Percentiles rank a stretch among this genome's conserved stretches.
Evolutionary conservation across 2,329 filamentous ascomycete species (phyloP).

Genomic region (Mycosphaerella sp.): DNA sequence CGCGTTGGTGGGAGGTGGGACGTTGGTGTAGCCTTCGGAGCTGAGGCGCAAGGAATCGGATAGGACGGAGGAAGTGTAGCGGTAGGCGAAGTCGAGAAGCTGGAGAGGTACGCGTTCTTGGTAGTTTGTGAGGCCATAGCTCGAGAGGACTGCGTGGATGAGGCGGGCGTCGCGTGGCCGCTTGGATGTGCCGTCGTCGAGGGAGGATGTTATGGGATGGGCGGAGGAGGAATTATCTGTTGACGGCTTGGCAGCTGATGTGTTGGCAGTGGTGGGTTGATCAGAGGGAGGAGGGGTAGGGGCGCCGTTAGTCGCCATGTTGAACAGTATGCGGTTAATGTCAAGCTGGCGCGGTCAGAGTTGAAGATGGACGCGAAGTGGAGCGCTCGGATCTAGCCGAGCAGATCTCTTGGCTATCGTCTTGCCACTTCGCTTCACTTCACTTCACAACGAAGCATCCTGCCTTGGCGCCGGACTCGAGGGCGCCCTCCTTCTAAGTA

Average conservation of each 20-base stretch:
- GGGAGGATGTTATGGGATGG: conserved; percentile 29
- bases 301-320: conserved; percentile 27
- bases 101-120: conserved; percentile 76
- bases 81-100: conserved; percentile 80
- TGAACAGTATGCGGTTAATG: background rate
- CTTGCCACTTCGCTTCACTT: no score
- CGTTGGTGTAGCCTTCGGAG: conserved; percentile 58
- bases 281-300: conserved; percentile 30
- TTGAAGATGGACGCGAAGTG: no score
- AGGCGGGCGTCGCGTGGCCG: conserved; percentile 73
- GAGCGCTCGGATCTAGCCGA: no score
- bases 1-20: conserved; percentile 15
- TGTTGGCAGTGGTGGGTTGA: conserved; percentile 19
- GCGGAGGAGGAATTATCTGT: conserved; percentile 25
- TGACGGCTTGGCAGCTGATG: conserved; percentile 7
- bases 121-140: conserved; percentile 72
- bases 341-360: no score
- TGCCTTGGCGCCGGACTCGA: no score
- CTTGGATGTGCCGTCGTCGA: conserved; percentile 37
- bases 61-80: conserved; percentile 67
- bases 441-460: no score
- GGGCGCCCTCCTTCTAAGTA: no score
- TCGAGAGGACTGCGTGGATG: conserved; percentile 71
- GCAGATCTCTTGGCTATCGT: no score
- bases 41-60: conserved; percentile 64